phyloP scores from a whole-genome alignment of 2,329 filamentous ascomycete species.

The Colletotrichum sp. region DNA sequence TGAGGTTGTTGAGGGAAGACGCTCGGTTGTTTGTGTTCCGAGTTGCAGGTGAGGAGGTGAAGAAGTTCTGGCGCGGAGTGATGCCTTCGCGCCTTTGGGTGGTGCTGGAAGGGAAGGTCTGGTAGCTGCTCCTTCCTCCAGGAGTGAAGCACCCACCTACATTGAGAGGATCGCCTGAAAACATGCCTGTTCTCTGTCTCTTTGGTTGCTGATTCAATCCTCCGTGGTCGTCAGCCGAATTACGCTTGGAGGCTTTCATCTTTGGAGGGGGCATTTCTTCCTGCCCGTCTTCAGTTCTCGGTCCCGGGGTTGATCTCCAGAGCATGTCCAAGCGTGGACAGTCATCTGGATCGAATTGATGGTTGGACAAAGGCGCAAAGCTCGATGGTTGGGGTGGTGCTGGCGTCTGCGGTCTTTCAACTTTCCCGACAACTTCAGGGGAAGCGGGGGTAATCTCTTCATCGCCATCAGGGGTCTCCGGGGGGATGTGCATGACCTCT shows the following conservation, averaged over 20 bases:
- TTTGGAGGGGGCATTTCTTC: neutral
- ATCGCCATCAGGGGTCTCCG: neutral
- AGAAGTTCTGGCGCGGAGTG: neutral
- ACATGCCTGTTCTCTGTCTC: neutral
- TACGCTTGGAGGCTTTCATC: neutral
- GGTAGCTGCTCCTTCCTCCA: neutral
- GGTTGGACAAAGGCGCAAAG: rapidly evolving
- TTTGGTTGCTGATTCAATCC: rapidly evolving
- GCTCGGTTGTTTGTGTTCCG: no score
- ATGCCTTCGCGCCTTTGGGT: neutral
- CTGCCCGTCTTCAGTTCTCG: rapidly evolving
- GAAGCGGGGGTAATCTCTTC: neutral
- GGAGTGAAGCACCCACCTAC: neutral
- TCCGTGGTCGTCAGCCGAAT: neutral
- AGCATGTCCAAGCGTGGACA: neutral
- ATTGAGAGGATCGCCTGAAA: neutral
- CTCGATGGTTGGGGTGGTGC: neutral
- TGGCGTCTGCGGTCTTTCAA: neutral
- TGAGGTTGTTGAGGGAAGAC: no score
- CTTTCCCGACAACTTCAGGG: neutral
- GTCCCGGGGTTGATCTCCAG: neutral
- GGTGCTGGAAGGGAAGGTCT: neutral
- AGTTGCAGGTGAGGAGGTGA: rapidly evolving
- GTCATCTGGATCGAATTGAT: rapidly evolving
- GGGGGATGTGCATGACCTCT: neutral